Conservation (phyloP, 371 early-diverging fungal genomes). For the Synchytrium microbalum region DNA sequence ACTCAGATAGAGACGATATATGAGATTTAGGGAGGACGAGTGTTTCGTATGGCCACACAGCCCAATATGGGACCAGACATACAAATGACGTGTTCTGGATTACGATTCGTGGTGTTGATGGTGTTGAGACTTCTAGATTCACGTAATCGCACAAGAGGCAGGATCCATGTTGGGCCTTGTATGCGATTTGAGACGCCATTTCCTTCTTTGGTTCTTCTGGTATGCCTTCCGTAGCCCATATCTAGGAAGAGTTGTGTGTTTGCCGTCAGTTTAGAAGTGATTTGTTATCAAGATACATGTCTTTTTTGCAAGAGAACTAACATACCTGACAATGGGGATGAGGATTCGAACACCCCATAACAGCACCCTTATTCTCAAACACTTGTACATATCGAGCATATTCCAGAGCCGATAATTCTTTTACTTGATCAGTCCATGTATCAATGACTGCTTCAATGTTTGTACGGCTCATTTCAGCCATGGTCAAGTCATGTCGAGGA, state of each 20-base stretch:
- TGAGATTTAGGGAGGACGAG: slow-evolving; percentile 71
- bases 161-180: slow-evolving; percentile 35
- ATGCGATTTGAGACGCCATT: slow-evolving; percentile 47
- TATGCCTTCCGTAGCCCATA: slow-evolving; percentile 81
- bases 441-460: slow-evolving; percentile 62
- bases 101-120: slow-evolving; percentile 47
- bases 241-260: slow-evolving; percentile 36
- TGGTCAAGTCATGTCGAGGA: slow-evolving; percentile 76
- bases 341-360: slow-evolving; percentile 94
- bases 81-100: slow-evolving; percentile 71
- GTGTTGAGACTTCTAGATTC: slow-evolving; percentile 43
- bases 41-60: slow-evolving; percentile 92
- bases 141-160: slow-evolving; percentile 80
- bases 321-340: slow-evolving; percentile 62
- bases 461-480: slow-evolving; percentile 69
- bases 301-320: slow-evolving; percentile 5
- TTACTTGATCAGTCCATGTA: slow-evolving; percentile 50
- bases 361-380: slow-evolving; percentile 94
- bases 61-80: slow-evolving; percentile 89
- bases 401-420: slow-evolving; percentile 11
- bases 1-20: slow-evolving; percentile 43
- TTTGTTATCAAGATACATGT: neutral
- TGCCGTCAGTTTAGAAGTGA: neutral
- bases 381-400: slow-evolving; percentile 67
- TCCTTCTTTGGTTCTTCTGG: slow-evolving; percentile 73